Evolutionary conservation across 1,284 basidiomycete species (phyloP).

Genomic region (Bondarzewia mesenterica): DNA sequence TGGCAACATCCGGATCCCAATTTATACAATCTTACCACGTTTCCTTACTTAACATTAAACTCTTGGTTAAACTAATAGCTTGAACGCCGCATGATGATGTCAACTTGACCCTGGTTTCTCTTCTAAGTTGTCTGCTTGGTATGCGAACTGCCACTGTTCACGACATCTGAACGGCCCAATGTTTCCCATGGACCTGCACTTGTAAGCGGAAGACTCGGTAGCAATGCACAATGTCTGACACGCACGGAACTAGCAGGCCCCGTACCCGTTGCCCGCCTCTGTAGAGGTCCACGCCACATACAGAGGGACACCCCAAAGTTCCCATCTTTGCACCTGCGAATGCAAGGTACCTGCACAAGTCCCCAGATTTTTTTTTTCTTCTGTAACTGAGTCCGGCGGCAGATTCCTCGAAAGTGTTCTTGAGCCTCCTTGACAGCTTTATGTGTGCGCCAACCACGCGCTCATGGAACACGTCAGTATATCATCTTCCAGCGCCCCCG

Average conservation of each 20-base stretch:
- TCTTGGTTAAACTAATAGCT: too few species aligned
- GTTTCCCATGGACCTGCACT: constrained; percentile 1
- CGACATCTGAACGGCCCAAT: not conserved
- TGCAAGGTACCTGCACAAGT: too few species aligned
- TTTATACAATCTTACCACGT: too few species aligned
- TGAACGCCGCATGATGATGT: constrained; percentile 4
- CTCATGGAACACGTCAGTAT: not conserved
- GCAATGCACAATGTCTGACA: not conserved
- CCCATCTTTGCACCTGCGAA: too few species aligned
- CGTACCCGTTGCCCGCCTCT: not conserved
- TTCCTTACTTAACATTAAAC: too few species aligned
- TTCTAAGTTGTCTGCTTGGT: not conserved
- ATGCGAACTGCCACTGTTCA: not conserved
- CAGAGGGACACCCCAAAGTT: not conserved
- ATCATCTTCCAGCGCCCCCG: not conserved
- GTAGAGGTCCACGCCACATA: not conserved
- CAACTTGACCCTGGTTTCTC: constrained; percentile 5
- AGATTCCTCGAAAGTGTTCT: not conserved
- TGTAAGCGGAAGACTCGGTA: not conserved
- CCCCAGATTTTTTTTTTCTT: not conserved
- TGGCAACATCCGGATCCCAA: too few species aligned
- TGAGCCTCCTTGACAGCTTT: not conserved
- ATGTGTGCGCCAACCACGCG: constrained; percentile 1
- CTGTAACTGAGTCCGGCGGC: not conserved
- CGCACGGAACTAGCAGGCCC: not conserved